Percentiles rank a stretch among this genome's conserved stretches.
Conservation (phyloP, 1,284 basidiomycete genomes). For the Afroboletus lepidellus region DNA sequence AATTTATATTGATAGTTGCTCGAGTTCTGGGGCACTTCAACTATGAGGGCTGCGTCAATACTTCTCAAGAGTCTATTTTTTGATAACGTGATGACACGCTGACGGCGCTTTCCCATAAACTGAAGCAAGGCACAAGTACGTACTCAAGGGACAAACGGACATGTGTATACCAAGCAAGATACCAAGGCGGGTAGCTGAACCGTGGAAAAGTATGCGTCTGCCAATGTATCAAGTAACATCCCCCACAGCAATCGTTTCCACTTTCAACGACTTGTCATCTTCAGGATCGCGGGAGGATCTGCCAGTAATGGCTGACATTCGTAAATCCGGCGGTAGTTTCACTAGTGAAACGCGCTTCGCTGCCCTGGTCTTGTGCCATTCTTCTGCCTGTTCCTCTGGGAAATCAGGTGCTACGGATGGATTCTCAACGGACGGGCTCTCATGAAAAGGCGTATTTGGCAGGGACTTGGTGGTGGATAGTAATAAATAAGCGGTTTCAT, state of each 20-base stretch:
- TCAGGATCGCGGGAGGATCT: conserved; percentile 17
- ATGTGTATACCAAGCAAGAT: conserved; percentile 8
- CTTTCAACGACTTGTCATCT: conserved; percentile 7
- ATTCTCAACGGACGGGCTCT: conserved; percentile 47
- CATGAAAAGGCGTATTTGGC: conserved; percentile 34
- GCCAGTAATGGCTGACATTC: conserved; percentile 32
- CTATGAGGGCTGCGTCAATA: no score
- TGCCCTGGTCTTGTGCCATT: conserved; percentile 81
- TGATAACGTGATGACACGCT: conserved; percentile 2
- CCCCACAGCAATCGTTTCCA: conserved; percentile 4
- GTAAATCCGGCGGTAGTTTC: conserved; percentile 60
- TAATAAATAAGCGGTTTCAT: conserved; percentile 28
- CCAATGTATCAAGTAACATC: conserved; percentile 4
- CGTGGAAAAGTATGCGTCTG: conserved; percentile 3
- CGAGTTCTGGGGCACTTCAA: neutral
- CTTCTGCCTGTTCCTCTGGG: conserved; percentile 68
- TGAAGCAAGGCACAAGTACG: conserved; percentile 8
- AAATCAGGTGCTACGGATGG: conserved; percentile 45
- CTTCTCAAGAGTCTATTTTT: neutral
- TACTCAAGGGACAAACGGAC: conserved; percentile 8
- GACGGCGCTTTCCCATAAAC: conserved; percentile 8
- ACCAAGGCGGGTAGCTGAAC: conserved; percentile 1
- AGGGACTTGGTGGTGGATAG: conserved; percentile 33
- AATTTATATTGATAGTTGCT: neutral
- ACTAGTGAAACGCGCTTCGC: conserved; percentile 83